phyloP scores from a whole-genome alignment of 371 early-diverging fungal species.

The Entomophthora muscae region DNA sequence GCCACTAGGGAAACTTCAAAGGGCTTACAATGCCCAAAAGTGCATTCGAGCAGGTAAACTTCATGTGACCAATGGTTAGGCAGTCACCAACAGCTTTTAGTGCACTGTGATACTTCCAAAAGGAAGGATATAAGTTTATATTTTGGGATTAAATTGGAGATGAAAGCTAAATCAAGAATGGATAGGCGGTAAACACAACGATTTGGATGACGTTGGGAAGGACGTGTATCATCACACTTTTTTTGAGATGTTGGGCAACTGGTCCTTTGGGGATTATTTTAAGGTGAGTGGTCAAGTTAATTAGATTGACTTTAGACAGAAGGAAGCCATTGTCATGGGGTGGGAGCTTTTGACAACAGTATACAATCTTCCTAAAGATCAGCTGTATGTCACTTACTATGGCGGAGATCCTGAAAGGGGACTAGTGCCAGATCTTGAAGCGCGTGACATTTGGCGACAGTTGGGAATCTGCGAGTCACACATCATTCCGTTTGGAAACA shows the following conservation, averaged over 20 bases:
- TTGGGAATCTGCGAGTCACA: slow-evolving; percentile 71
- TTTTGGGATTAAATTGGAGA: background rate
- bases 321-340: slow-evolving; percentile 79
- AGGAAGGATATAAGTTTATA: too few relatives aligned
- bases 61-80: too few relatives aligned
- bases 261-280: slow-evolving; percentile 99
- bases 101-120: too few relatives aligned
- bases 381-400: slow-evolving; percentile 97
- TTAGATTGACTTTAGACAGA: slow-evolving; percentile 16
- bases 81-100: background rate
- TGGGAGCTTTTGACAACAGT: slow-evolving; percentile 93
- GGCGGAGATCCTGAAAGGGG: slow-evolving; percentile 77
- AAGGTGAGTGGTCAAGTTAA: slow-evolving; percentile 43
- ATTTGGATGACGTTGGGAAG: slow-evolving; percentile 99
- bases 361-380: slow-evolving; percentile 64
- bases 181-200: slow-evolving; percentile 99
- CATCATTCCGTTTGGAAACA: slow-evolving; percentile 75
- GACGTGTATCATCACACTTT: slow-evolving; percentile 99
- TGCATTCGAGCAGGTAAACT: slow-evolving; percentile 92
- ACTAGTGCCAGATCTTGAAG: slow-evolving; percentile 79
- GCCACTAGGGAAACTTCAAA: slow-evolving; percentile 68
- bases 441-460: slow-evolving; percentile 84
- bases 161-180: background rate
- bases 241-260: slow-evolving; percentile 99
- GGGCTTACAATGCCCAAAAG: slow-evolving; percentile 95